Base-by-base conservation (phyloP, 495 filamentous ascomycete genomes). In the Acidomyces sp. region DNA sequence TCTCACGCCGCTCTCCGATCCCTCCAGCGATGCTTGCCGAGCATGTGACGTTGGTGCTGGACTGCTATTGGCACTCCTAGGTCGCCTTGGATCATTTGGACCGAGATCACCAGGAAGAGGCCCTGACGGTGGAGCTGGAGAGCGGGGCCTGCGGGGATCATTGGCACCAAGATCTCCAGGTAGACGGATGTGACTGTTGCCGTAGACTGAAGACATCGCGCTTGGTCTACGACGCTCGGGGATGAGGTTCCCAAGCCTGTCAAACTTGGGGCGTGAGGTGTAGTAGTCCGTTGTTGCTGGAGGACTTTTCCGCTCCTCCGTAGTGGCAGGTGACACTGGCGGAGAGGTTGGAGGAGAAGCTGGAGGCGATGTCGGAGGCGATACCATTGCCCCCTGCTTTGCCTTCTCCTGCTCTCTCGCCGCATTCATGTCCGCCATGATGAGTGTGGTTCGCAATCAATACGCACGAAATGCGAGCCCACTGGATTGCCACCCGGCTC, bases 161-260 rank as follows among this genome's bases (percentile, higher is more conserved):
- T 36, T 53, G 32, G 17, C 34, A 27, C 28, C 49, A 38, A 34
- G 43, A 12, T 45, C 64, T 58, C 41, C 63, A 55, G 43, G 66
- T 60, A 41, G 63, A 65, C 40, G 58, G 55, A 60, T 65, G 55
- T 26, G 62, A 63, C 42, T 57, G 54, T 16, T 53, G 37, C 41
- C 48, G 34, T 47, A 58, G 39, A 44, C 62, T 53, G 40, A 20
- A 54, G 40, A 75, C 63, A 55, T 80, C 68, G 29, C 77, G 63
- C 75, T 54, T 20, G 57, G 60, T 66, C 51, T 62, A 48, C 51
- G 54, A 41, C 58, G 62, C 27, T 52, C 43, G 9, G 48, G 48
- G 4, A 51, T 46, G 2, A 28, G 37, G 28, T 51, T 51, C 26
- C 48, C 48, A 3, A 51, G 43, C 30, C 28, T 31, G 28, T 51